Evolutionary conservation across 306 rosid genomes (phyloP), one percentile per base, ranked within the genome.

Genomic region (Cucumis hystrix): DNA sequence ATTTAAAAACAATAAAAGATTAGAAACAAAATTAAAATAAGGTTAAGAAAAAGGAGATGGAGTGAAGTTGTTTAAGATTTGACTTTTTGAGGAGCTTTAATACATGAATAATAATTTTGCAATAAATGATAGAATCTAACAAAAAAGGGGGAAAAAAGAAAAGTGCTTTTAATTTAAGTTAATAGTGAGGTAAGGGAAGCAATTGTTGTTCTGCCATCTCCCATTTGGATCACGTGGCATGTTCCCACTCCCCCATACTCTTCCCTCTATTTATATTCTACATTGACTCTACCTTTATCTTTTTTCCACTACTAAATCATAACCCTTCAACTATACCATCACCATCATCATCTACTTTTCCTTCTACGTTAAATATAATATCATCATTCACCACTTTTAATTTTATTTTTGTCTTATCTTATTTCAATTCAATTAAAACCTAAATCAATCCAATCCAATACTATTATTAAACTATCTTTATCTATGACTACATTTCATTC

Each of bases 211-310:
- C 74, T 68, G 74, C 55, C 74, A 68, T 41, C 23, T 11, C 35
- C 74, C 74, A 21, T n/a, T 41, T 40, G 55, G 33, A 21, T 68
- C 74, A 68, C 74, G 74, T 68, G 74, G 74, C 74, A 68, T 41
- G 74, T 68, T 68, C 56, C 74, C 74, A 68, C n/a, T 21, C 35
- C 74, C 74, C 74, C 55, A 68, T 40, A 68, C 35, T 43, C 33
- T 68, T 41, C 23, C 23, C 3, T 1, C 10, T 68, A 41, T 68
- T 65, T 65, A 65, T 65, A 37, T 6, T 17, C 0, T 37, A 65
- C 49, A 65, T 33, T 6, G 14, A 8, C 17, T 18, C 49, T 65
- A 37, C 28, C 51, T 37, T 63, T 35, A 1, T 16, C 28, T 18
- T 37, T 30, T 30, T 63, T 14, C 65, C 37, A 60, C 65, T 11